Evolutionary conservation across 2,329 filamentous ascomycete genomes (phyloP), one percentile per base, ranked within the genome.

Genomic region (Colletotrichum filicis): DNA sequence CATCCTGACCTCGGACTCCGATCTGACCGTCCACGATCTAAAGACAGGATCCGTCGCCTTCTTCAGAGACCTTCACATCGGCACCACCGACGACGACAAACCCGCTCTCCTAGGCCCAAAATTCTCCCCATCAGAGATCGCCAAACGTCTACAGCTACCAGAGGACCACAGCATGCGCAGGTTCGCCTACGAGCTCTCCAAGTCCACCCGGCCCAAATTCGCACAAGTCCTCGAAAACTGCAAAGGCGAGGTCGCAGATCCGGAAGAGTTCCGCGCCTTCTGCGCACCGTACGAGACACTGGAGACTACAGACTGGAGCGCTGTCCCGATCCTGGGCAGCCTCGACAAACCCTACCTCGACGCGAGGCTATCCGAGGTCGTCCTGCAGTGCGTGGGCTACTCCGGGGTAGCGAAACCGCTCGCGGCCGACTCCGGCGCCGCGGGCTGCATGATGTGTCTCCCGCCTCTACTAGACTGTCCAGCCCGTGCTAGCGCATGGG

Each of bases 1-100:
- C 1, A 87, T 95, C 16, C 82, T 98, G 7, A 97, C 95, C 0
- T 92, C 91, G n/a, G 96, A 98, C 78, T 97, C 95, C 0, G 96
- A 98, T 79, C 86, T 98, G 9, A 84, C 97, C 0, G 87, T 96
- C 0, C 92, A 95, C 79, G 88, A 94, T 71, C 86, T 96, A 9
- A 92, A 92, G 0, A 75, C 87, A 1, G 92, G 92, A 0, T 85
- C 86, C 1, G 90, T 97, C 0, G 85, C 91, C 0, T 92, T 96
- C 69, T 88, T 97, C 35, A 86, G 88, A 68, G 92, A 94, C 60
- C 80, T 96, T 1, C 86, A 89, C 42, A 46, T 76, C 26, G 19
- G 58, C 5, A 30, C 59, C 30, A 42, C 79, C 30, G 71, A 42
- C 2, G 16, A 80, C 37, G 73, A 75, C 65, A 49, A 75, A 1